These are phyloP conservation scores for Lentithecium fluviatile DNA, from an alignment of 495 filamentous ascomycete species.

Conservation along the genomic window DNA sequence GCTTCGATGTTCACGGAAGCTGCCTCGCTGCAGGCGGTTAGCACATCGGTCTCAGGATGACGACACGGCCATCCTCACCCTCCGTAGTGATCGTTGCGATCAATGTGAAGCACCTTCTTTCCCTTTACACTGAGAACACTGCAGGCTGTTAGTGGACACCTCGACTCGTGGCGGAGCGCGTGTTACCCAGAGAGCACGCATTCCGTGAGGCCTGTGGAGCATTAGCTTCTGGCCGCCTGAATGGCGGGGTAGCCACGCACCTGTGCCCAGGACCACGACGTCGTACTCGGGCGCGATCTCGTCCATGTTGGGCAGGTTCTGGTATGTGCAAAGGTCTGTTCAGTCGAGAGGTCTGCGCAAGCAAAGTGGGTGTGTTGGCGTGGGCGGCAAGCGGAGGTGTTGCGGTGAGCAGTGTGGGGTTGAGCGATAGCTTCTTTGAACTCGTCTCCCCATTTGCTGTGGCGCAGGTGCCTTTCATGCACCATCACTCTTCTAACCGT, in stretches of 20 bases:
- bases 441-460: neutral
- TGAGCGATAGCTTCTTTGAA: neutral
- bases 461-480: neutral
- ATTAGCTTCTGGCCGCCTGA: slow-evolving; percentile 33
- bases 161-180: neutral
- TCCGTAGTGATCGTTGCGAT: slow-evolving; percentile 98
- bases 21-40: slow-evolving; percentile 66
- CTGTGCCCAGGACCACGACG: slow-evolving; percentile 96
- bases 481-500: too few relatives aligned
- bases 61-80: slow-evolving; percentile 61
- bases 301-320: slow-evolving; percentile 63
- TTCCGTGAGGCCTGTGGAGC: slow-evolving; percentile 80
- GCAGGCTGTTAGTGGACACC: slow-evolving; percentile 13
- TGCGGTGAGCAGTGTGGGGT: neutral
- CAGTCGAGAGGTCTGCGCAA: neutral
- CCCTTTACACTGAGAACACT: slow-evolving; percentile 98
- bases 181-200: slow-evolving; percentile 94
- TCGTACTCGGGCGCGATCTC: slow-evolving; percentile 97
- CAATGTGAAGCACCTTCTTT: slow-evolving; percentile 98
- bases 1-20: slow-evolving; percentile 92
- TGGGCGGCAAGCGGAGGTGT: neutral
- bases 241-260: slow-evolving; percentile 56
- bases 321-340: neutral
- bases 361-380: neutral
- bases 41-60: slow-evolving; percentile 11